phyloP scores from a whole-genome alignment of 2,329 filamentous ascomycete species.

The Apiospora aurea region DNA sequence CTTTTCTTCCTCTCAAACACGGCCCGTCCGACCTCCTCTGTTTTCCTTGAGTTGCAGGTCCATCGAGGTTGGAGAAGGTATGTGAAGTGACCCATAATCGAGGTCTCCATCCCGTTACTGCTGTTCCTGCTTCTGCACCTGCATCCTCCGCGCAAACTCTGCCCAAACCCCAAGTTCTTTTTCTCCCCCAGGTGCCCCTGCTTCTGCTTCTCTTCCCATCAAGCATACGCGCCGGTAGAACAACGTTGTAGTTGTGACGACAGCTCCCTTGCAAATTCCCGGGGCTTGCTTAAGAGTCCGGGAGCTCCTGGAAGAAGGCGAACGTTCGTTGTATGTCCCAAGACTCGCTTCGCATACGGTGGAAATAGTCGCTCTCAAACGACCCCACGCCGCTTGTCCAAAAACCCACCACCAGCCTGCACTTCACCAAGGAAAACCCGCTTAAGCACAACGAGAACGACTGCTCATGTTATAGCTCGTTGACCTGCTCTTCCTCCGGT shows the following conservation, averaged over 20 bases:
- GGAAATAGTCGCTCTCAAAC: conserved; percentile 25
- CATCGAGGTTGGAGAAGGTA: conserved; percentile 44
- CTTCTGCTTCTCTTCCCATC: conserved; percentile 1
- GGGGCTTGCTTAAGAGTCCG: conserved; percentile 40
- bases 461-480: conserved; percentile 7
- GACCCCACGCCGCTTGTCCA: conserved; percentile 24
- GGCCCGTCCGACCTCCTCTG: conserved; percentile 45
- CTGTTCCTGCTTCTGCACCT: conserved; percentile 26
- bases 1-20: conserved; percentile 43
- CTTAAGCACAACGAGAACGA: conserved; percentile 20
- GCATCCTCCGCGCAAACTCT: conserved; percentile 32
- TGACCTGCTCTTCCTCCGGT: conserved; percentile 11
- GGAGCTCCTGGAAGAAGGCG: conserved; percentile 27
- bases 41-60: conserved; percentile 38
- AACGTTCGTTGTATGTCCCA: conserved; percentile 24
- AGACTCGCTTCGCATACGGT: conserved; percentile 24
- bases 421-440: conserved; percentile 16
- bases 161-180: conserved; percentile 21
- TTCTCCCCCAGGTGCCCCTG: conserved; percentile 22
- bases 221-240: conserved; percentile 27
- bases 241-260: conserved; percentile 30
- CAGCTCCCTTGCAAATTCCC: conserved; percentile 29
- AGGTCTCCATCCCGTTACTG: conserved; percentile 22
- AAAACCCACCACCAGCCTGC: conserved; percentile 18
- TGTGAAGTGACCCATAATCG: conserved; percentile 31